phyloP scores from a whole-genome alignment of 768 basidiomycete genomes.

The Leccinum variicolor region DNA sequence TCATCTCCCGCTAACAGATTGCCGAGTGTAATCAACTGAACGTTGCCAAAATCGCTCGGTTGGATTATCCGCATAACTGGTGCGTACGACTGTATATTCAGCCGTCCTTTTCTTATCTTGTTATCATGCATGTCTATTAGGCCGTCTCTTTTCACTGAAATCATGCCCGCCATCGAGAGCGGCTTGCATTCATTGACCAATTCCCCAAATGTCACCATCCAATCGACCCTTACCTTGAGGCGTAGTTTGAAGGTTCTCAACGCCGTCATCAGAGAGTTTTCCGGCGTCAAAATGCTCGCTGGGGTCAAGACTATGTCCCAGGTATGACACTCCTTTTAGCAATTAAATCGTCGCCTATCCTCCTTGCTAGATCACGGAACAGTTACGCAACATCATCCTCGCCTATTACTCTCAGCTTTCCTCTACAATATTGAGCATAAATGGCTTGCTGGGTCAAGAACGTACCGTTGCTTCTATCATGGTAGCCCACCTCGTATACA shows the following conservation, averaged over 20 bases:
- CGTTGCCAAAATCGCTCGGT: constrained; percentile 71
- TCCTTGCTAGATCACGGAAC: constrained; percentile 20
- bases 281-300: constrained; percentile 63
- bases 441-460: constrained; percentile 33
- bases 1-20: constrained; percentile 40
- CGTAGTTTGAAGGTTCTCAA: constrained; percentile 65
- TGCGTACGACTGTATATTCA: constrained; percentile 27
- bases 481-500: constrained; percentile 69
- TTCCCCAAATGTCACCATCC: constrained; percentile 39
- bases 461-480: constrained; percentile 45
- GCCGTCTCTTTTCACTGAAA: constrained; percentile 30
- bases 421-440: constrained; percentile 33
- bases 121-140: constrained; percentile 9
- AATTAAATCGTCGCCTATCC: background rate
- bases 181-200: constrained; percentile 50
- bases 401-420: constrained; percentile 57
- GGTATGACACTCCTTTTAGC: constrained; percentile 34
- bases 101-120: background rate
- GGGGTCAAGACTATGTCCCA: constrained; percentile 65
- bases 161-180: constrained; percentile 53
- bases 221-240: constrained; percentile 48
- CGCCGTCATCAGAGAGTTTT: constrained; percentile 65
- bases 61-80: constrained; percentile 77
- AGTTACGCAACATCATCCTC: constrained; percentile 52
- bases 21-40: constrained; percentile 74